phyloP scores from a whole-genome alignment of 441 rosid genomes.

The Erodium chrysanthum region DNA sequence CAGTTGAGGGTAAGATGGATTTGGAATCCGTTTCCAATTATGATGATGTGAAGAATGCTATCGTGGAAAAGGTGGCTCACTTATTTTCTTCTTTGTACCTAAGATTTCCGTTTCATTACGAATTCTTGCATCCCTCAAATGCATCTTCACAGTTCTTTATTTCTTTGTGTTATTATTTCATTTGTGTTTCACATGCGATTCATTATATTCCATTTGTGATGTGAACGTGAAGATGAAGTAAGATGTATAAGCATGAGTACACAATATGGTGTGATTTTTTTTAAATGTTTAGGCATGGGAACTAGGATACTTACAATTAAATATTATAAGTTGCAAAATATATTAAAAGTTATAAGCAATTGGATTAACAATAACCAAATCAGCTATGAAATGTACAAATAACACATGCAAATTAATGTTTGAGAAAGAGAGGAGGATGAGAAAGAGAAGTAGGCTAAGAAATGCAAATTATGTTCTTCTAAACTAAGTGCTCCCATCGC shows the following conservation, averaged over 20 bases:
- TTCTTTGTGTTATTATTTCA: slow-evolving; percentile 11
- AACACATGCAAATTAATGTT: neutral
- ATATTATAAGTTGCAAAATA: too few species aligned
- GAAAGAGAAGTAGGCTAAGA: neutral
- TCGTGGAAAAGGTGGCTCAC: slow-evolving; percentile 58
- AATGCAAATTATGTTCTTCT: neutral
- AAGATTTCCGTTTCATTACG: slow-evolving; percentile 15
- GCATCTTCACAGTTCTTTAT: slow-evolving; percentile 9
- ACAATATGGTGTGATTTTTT: neutral
- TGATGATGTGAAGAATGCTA: slow-evolving; percentile 74
- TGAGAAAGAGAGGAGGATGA: neutral
- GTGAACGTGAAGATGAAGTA: slow-evolving; percentile 5
- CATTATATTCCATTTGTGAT: slow-evolving; percentile 4
- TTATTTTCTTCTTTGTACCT: slow-evolving; percentile 18
- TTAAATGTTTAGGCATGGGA: neutral
- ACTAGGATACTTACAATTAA: neutral
- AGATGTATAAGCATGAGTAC: neutral
- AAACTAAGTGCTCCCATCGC: neutral
- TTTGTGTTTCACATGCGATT: slow-evolving; percentile 4
- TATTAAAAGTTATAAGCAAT: neutral
- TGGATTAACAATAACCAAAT: neutral
- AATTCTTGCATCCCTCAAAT: slow-evolving; percentile 16
- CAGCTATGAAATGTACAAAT: neutral
- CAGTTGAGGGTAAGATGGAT: slow-evolving; percentile 93
- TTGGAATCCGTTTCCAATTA: slow-evolving; percentile 74